Evolutionary conservation across 495 filamentous ascomycete species (phyloP).

Genomic region (Stereocaulon alpinum): DNA sequence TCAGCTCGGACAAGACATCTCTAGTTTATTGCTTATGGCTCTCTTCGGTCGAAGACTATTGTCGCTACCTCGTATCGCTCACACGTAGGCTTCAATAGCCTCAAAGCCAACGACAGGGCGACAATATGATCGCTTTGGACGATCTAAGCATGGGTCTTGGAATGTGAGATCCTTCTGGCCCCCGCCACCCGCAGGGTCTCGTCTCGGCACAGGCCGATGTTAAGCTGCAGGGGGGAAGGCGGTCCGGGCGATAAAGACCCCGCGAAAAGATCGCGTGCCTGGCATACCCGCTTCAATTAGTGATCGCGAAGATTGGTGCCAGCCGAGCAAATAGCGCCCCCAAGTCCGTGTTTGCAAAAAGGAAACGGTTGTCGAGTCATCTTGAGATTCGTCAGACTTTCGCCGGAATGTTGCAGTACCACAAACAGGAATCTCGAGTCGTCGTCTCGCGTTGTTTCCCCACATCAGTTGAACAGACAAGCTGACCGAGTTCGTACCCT

Average conservation of each 20-base stretch:
- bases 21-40: constrained; percentile 1
- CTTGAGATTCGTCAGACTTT: not conserved
- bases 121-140: not conserved
- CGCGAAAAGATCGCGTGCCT: constrained; percentile 5
- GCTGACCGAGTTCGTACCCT: not conserved
- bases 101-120: not conserved
- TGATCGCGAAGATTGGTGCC: constrained; percentile 1
- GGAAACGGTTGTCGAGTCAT: not conserved
- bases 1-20: not conserved
- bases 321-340: not conserved
- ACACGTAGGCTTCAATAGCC: not conserved
- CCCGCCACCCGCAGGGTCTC: not conserved
- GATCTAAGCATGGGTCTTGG: not conserved
- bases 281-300: constrained; percentile 8
- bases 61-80: not conserved
- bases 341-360: not conserved
- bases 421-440: not conserved
- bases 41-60: not conserved
- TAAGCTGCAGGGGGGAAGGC: not conserved
- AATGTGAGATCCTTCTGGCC: constrained; percentile 1
- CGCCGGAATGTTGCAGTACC: not conserved
- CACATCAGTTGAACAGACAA: no score
- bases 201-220: constrained; percentile 1
- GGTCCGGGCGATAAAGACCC: constrained; percentile 4
- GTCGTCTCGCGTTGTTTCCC: not conserved